These are phyloP conservation scores for Kodamaea laetipori DNA, from an alignment of 805 yeast species.

Conservation along the genomic window DNA sequence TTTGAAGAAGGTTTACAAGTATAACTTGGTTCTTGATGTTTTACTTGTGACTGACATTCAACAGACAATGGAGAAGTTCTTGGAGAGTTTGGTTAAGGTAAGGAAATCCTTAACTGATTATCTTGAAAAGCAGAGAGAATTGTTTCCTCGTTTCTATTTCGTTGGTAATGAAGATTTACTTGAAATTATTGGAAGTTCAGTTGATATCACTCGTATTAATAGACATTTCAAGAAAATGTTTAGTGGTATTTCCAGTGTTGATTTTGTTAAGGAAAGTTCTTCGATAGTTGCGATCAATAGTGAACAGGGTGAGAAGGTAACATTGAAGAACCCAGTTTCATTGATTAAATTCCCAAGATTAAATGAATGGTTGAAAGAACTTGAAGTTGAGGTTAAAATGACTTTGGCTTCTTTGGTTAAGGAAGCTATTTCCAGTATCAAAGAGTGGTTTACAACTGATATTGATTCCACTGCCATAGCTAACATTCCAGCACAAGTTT, in stretches of 20 bases:
- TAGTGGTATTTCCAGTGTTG: conserved; percentile 56
- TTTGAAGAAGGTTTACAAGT: conserved; percentile 50
- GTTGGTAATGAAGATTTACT: conserved; percentile 88
- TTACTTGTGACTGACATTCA: conserved; percentile 51
- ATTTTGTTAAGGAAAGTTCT: conserved; percentile 26
- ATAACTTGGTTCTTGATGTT: conserved; percentile 57
- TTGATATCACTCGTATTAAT: conserved; percentile 48
- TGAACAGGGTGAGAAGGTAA: conserved; percentile 62
- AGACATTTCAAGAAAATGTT: conserved; percentile 72
- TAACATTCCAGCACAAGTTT: conserved; percentile 56
- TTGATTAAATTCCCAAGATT: conserved; percentile 44
- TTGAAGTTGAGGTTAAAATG: conserved; percentile 56
- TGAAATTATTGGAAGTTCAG: conserved; percentile 73
- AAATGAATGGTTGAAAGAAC: conserved; percentile 60
- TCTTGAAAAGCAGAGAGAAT: conserved; percentile 74
- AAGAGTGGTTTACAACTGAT: background rate
- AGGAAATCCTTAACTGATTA: conserved; percentile 72
- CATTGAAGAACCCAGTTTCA: conserved; percentile 45
- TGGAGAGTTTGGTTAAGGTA: conserved; percentile 59
- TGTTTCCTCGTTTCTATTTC: conserved; percentile 82
- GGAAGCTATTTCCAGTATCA: conserved; percentile 14
- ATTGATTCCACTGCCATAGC: conserved; percentile 35
- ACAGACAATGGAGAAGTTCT: conserved; percentile 47
- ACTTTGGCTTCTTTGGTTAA: conserved; percentile 45
- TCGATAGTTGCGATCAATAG: conserved; percentile 54